A percentile compares a stretch with the other conserved stretches of the same genome.
Evolutionary conservation across 2,329 filamentous ascomycete genomes (phyloP).

Genomic region (Penicillium griseofulvum): DNA sequence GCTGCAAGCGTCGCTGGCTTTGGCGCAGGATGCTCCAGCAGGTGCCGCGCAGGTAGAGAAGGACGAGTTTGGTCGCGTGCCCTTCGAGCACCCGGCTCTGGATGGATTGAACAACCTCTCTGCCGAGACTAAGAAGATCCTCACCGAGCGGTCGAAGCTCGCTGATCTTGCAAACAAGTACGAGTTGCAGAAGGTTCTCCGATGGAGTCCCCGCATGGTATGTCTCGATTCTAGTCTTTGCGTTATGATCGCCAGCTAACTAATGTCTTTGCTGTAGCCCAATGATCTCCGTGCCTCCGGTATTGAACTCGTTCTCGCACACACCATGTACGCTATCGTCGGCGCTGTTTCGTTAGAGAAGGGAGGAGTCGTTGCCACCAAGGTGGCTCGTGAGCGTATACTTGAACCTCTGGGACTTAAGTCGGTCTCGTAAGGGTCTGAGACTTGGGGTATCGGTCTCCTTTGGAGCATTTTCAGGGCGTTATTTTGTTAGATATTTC

Average conservation of each 20-base stretch:
- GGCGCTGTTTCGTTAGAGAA: conserved; percentile 87
- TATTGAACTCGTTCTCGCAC: conserved; percentile 68
- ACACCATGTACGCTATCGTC: conserved; percentile 78
- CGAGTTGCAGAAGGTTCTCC: conserved; percentile 70
- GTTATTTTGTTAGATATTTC: conserved; percentile 31
- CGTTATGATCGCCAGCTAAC: conserved; percentile 1
- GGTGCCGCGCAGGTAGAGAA: conserved; percentile 22
- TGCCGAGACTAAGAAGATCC: conserved; percentile 56
- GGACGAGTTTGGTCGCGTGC: conserved; percentile 58
- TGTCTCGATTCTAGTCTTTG: conserved; percentile 29
- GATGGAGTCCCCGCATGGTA: conserved; percentile 87
- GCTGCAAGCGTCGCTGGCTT: conserved; percentile 62
- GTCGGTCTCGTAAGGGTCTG: conserved; percentile 23
- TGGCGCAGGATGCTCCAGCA: conserved; percentile 52
- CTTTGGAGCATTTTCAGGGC: conserved; percentile 39
- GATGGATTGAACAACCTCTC: conserved; percentile 72
- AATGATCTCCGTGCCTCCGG: conserved; percentile 71
- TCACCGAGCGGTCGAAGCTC: conserved; percentile 65
- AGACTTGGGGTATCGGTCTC: conserved; percentile 21
- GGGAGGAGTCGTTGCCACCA: conserved; percentile 73
- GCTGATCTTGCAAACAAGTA: conserved; percentile 66
- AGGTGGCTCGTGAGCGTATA: conserved; percentile 73
- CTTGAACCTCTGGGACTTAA: conserved; percentile 53
- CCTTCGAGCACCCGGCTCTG: conserved; percentile 69
- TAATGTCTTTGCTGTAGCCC: conserved; percentile 43